Evolutionary conservation across 2,329 filamentous ascomycete species (phyloP).

Genomic region (Venturia effusa): DNA sequence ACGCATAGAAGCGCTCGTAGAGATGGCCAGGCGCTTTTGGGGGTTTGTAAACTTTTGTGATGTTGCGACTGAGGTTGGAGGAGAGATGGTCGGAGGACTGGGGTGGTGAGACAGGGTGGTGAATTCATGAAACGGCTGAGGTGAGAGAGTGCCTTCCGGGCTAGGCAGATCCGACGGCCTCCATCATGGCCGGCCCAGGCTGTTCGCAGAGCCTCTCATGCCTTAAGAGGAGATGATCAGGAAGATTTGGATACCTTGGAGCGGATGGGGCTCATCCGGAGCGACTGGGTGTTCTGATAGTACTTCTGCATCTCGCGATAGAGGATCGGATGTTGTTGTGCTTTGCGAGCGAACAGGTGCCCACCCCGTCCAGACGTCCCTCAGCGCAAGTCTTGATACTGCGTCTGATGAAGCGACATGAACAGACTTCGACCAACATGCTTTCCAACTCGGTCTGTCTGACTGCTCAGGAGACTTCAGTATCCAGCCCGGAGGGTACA

Average conservation of each 20-base stretch:
- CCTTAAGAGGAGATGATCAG: not conserved
- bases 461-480: not conserved
- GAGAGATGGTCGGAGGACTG: slow-evolving; percentile 6
- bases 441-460: not conserved
- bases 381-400: not conserved
- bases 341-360: no score
- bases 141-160: not conserved
- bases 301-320: not conserved
- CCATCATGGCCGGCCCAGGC: not conserved
- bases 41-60: not conserved
- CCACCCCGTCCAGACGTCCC: not conserved
- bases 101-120: slow-evolving; percentile 6
- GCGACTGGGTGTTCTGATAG: not conserved
- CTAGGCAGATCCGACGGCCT: not conserved
- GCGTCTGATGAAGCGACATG: not conserved
- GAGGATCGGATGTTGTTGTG: not conserved
- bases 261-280: not conserved
- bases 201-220: slow-evolving; percentile 5
- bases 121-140: slow-evolving; percentile 2
- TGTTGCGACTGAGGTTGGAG: slow-evolving; percentile 7
- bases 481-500: not conserved
- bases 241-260: not conserved
- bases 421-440: not conserved
- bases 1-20: slow-evolving; percentile 6
- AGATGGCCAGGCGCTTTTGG: not conserved